Percentiles rank a stretch among this genome's conserved stretches.
Evolutionary conservation across 192 early-diverging fungal genomes (phyloP).

Genomic region (Irineochytrium annulatum): DNA sequence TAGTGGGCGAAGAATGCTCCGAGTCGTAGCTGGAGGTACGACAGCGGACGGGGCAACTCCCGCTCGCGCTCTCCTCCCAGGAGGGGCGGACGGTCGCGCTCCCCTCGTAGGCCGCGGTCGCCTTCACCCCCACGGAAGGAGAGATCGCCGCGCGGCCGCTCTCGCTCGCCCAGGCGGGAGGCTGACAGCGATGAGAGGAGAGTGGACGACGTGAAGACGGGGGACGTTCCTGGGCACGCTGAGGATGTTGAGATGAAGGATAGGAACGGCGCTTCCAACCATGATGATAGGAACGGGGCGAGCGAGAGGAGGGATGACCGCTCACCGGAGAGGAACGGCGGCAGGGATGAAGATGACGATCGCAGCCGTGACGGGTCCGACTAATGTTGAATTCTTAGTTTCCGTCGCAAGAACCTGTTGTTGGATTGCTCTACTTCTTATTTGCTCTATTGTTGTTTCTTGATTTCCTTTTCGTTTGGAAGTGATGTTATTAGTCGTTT

Average conservation of each 20-base stretch:
- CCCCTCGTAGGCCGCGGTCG: neutral
- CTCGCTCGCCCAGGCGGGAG: neutral
- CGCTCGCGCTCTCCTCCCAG: constrained; percentile 27
- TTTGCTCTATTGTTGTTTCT: too few species aligned
- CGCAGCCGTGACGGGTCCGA: neutral
- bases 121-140: too few species aligned
- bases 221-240: neutral
- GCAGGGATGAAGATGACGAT: constrained; percentile 1
- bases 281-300: neutral
- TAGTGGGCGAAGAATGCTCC: constrained; percentile 87
- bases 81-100: too few species aligned
- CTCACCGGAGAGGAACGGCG: constrained; percentile 1
- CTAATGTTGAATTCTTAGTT: too few species aligned
- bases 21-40: constrained; percentile 72
- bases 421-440: too few species aligned
- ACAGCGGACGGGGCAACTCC: constrained; percentile 49
- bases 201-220: neutral
- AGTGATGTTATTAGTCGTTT: too few species aligned
- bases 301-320: neutral
- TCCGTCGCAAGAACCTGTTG: too few species aligned
- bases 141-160: neutral
- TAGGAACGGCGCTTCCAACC: neutral
- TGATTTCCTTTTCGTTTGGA: too few species aligned
- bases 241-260: neutral
- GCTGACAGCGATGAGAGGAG: neutral